A percentile compares a stretch with the other conserved stretches of the same genome.
Conservation (phyloP, 495 filamentous ascomycete genomes). For the Penicillium ochrochloron region DNA sequence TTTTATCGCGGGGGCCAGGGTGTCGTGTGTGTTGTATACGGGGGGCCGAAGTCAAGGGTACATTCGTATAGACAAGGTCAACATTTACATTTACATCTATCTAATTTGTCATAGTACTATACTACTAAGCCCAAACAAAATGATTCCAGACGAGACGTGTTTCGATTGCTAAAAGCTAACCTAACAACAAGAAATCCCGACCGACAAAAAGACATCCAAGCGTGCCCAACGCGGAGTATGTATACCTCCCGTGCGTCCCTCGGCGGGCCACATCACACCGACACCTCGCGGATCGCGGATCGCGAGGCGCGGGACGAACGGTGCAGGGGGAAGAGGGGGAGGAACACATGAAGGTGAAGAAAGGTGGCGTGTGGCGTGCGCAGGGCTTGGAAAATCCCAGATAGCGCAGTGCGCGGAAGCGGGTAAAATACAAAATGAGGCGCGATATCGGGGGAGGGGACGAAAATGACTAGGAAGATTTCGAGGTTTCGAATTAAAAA, state of each 20-base stretch:
- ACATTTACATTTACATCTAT: slow-evolving; percentile 2
- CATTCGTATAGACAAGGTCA: neutral
- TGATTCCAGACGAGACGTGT: neutral
- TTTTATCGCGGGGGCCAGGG: slow-evolving; percentile 13
- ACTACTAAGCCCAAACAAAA: too few species aligned
- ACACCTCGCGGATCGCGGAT: slow-evolving; percentile 15
- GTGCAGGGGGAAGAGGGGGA: slow-evolving; percentile 2
- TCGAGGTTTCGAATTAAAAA: slow-evolving; percentile 23
- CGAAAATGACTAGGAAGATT: slow-evolving; percentile 27
- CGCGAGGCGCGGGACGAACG: slow-evolving; percentile 7
- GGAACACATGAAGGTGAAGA: neutral
- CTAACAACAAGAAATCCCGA: slow-evolving; percentile 4
- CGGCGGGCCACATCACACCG: slow-evolving; percentile 26
- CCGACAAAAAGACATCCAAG: slow-evolving; percentile 4
- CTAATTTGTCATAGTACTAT: neutral
- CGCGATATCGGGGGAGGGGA: slow-evolving; percentile 17
- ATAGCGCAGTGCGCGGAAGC: slow-evolving; percentile 29
- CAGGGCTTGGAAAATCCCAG: slow-evolving; percentile 19
- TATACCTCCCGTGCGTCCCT: neutral
- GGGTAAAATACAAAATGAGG: slow-evolving; percentile 14
- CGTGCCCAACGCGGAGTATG: slow-evolving; percentile 14
- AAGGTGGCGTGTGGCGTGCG: slow-evolving; percentile 15
- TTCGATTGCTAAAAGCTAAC: slow-evolving; percentile 10
- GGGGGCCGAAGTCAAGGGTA: neutral
- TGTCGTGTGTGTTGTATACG: neutral